These are phyloP conservation scores for Macadamia integrifolia DNA, from an alignment of 164 flowering plant species.

Conservation along the genomic window DNA sequence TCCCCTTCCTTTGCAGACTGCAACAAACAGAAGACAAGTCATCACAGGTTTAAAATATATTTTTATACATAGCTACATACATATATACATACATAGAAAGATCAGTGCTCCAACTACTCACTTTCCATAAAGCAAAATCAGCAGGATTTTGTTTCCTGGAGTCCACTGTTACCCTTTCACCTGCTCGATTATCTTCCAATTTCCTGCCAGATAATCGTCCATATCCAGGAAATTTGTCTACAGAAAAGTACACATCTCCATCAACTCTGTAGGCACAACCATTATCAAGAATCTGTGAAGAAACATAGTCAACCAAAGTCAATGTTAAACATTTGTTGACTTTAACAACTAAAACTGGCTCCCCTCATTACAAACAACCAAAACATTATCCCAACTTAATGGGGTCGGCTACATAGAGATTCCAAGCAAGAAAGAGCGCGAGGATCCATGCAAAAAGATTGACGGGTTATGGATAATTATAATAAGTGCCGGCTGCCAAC, in stretches of 20 bases:
- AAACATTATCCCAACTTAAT: no score
- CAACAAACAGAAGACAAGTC: slow-evolving; percentile 11
- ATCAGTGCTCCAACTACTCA: slow-evolving; percentile 24
- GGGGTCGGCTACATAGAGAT: no score
- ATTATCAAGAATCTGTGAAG: slow-evolving; percentile 76
- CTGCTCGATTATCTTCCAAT: slow-evolving; percentile 90
- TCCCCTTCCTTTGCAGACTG: slow-evolving; percentile 94
- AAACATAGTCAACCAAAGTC: slow-evolving; percentile 11
- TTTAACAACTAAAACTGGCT: neutral
- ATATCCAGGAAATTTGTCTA: slow-evolving; percentile 73
- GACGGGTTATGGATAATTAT: no score
- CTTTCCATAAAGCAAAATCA: slow-evolving; percentile 98
- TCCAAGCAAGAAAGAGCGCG: no score
- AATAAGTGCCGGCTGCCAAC: no score
- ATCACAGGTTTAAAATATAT: neutral
- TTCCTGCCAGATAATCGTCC: slow-evolving; percentile 81
- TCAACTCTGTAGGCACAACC: slow-evolving; percentile 72
- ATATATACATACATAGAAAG: neutral
- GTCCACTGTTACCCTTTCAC: slow-evolving; percentile 88
- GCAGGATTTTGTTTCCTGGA: slow-evolving; percentile 86
- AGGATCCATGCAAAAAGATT: no score
- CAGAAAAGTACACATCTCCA: slow-evolving; percentile 93
- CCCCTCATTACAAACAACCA: no score
- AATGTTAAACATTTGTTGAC: neutral
- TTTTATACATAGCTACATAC: neutral